A percentile compares a stretch with the other conserved stretches of the same genome.
These are phyloP conservation scores for Penicillium aurantiogriseum DNA, from an alignment of 2,329 filamentous ascomycete species.

Conservation along the genomic window DNA sequence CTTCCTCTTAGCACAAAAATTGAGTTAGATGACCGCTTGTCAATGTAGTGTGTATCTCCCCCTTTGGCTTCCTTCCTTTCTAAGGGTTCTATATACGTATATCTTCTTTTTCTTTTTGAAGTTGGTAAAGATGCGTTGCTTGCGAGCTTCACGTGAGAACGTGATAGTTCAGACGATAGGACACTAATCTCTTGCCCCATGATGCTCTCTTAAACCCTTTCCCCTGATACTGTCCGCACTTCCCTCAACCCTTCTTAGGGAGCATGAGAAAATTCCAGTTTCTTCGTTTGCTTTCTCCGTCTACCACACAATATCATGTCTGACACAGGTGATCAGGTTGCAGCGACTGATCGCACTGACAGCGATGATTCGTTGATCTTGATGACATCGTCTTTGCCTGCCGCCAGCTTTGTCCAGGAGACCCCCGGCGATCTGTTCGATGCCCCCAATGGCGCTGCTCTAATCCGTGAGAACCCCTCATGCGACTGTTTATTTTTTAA, in stretches of 20 bases:
- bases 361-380: neutral
- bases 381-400: neutral
- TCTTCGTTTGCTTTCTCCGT: neutral
- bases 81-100: neutral
- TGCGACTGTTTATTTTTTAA: neutral
- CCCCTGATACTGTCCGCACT: neutral
- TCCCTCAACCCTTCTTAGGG: neutral
- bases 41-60: neutral
- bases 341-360: neutral
- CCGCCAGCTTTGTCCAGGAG: conserved; percentile 26
- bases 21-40: neutral
- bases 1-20: neutral
- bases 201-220: neutral
- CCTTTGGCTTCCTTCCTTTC: neutral
- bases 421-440: conserved; percentile 52
- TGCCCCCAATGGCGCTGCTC: conserved; percentile 49
- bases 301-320: neutral
- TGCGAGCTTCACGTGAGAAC: neutral
- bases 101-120: neutral
- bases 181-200: too few species aligned
- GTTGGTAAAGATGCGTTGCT: neutral
- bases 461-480: conserved; percentile 47
- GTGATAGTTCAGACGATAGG: neutral
- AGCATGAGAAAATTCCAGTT: neutral
- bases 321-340: neutral